Base-by-base conservation (phyloP, 2,329 filamentous ascomycete species). In the Sphaerostilbella broomeana region DNA sequence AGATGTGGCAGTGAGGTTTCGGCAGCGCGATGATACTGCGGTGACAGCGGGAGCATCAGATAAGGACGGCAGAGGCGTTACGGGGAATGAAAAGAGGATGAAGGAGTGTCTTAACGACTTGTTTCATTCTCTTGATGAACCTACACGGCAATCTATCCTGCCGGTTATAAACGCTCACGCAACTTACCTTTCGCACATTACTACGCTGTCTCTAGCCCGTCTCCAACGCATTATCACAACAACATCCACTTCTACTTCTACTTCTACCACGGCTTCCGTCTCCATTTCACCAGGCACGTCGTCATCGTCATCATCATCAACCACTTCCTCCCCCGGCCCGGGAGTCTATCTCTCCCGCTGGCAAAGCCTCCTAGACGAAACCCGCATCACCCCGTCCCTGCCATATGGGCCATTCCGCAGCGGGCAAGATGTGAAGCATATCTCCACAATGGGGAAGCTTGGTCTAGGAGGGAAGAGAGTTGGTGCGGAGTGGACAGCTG, bases 341-440 rank as follows among this genome's bases (percentile, higher is more conserved):
- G 85, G 85, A 2, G 75, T 83, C 32, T 89, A 84, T 53, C 72
- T 88, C 17, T 70, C 75, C 2, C 72, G 78, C 35, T 89, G 85
- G 84, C 81, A 87, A 55, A 66, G 73, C 1, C 65, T 88, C 6
- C 65, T 89, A 3, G 80, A 88, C 54, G 65, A 70, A n/a, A 85
- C 84, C 0, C 58, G 70, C 31, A 79, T 89, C 45, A 84, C 81
- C 2, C 82, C 85, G 0, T 69, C 64, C 0, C 28, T 32, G 11
- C 25, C 28, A n/a, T 10, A 21, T 12, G 38, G 81, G 0, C 63
- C 66, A 1, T 58, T 81, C 0, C 68, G 82, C 0, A 55, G 47
- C 6, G 77, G 76, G 11, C 68, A 61, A 22, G 73, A 77, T 13
- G 70, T 77, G 19, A 72, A 65, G 53, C 58, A 61, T 27, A 46